Evolutionary conservation across 2,329 filamentous ascomycete species (phyloP).

Genomic region (Colletotrichum tofieldiae): DNA sequence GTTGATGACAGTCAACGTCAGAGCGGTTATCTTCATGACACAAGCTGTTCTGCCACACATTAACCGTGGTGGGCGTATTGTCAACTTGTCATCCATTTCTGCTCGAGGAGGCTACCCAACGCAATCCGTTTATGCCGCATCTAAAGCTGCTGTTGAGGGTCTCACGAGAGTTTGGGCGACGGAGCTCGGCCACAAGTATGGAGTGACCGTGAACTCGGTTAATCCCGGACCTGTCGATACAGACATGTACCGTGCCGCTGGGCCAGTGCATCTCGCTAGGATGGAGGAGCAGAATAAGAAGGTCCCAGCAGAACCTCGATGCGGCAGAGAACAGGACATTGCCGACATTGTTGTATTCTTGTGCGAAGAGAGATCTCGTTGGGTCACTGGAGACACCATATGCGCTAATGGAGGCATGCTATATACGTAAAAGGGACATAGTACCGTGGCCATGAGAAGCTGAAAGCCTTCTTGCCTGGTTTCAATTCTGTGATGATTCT

Average conservation of each 20-base stretch:
- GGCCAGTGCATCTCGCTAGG: conserved; percentile 20
- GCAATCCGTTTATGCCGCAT: conserved; percentile 52
- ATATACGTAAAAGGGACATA: conserved; percentile 3
- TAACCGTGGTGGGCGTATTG: conserved; percentile 50
- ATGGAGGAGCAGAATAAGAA: conserved; percentile 33
- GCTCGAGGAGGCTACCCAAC: conserved; percentile 50
- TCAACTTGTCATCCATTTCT: conserved; percentile 53
- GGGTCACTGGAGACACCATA: conserved; percentile 35
- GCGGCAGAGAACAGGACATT: conserved; percentile 26
- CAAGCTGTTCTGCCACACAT: conserved; percentile 51
- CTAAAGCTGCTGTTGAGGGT: conserved; percentile 53
- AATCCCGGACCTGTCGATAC: conserved; percentile 52
- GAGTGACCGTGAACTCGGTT: conserved; percentile 51
- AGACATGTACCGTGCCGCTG: conserved; percentile 37
- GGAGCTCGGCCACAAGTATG: conserved; percentile 51
- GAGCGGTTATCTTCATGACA: conserved; percentile 50
- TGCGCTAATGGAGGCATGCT: conserved; percentile 36
- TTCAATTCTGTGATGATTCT: too few relatives aligned
- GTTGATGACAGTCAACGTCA: conserved; percentile 30
- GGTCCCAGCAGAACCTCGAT: conserved; percentile 32
- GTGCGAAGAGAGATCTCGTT: conserved; percentile 30
- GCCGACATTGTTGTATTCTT: conserved; percentile 35
- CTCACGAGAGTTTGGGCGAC: conserved; percentile 50
- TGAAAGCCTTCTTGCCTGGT: too few relatives aligned
- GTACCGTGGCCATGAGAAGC: too few relatives aligned